These are phyloP conservation scores for Metschnikowia lochheadii DNA, from an alignment of 805 yeast genomes.

Conservation along the genomic window DNA sequence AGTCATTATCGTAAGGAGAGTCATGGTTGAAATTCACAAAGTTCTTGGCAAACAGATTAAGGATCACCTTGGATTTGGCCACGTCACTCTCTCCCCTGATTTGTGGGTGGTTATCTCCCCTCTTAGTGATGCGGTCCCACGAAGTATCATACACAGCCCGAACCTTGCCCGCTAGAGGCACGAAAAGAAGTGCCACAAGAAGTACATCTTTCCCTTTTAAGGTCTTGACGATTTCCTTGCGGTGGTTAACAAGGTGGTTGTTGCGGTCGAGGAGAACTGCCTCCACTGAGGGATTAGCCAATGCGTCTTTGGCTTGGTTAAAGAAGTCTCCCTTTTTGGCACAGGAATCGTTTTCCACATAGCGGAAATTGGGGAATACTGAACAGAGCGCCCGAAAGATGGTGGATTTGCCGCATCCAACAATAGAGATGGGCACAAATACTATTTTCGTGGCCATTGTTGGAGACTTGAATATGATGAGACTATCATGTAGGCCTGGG, in stretches of 20 bases:
- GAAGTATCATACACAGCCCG: slow-evolving; percentile 50
- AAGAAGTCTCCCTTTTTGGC: slow-evolving; percentile 49
- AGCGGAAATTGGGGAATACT: slow-evolving; percentile 59
- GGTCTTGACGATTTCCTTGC: slow-evolving; percentile 60
- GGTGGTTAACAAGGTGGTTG: slow-evolving; percentile 69
- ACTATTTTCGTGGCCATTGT: slow-evolving; percentile 43
- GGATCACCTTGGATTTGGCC: slow-evolving; percentile 51
- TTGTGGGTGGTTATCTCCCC: slow-evolving; percentile 90
- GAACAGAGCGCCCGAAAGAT: slow-evolving; percentile 55
- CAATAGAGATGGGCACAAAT: slow-evolving; percentile 78
- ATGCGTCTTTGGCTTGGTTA: slow-evolving; percentile 36
- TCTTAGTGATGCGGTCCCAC: slow-evolving; percentile 48
- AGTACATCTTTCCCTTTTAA: slow-evolving; percentile 42
- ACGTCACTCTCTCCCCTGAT: slow-evolving; percentile 55
- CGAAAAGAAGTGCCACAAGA: slow-evolving; percentile 67
- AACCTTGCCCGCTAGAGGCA: slow-evolving; percentile 31
- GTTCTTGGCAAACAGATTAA: slow-evolving; percentile 69
- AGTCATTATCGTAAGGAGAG: slow-evolving; percentile 56
- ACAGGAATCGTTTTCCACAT: slow-evolving; percentile 76
- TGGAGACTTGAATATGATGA: too few species aligned
- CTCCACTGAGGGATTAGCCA: slow-evolving; percentile 23
- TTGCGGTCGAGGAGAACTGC: slow-evolving; percentile 79
- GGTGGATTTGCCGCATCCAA: slow-evolving; percentile 96
- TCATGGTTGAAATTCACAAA: slow-evolving; percentile 55
- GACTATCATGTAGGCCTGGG: neutral